Conservation (phyloP, 495 filamentous ascomycete genomes). For the Penicillium cosmopolitanum region DNA sequence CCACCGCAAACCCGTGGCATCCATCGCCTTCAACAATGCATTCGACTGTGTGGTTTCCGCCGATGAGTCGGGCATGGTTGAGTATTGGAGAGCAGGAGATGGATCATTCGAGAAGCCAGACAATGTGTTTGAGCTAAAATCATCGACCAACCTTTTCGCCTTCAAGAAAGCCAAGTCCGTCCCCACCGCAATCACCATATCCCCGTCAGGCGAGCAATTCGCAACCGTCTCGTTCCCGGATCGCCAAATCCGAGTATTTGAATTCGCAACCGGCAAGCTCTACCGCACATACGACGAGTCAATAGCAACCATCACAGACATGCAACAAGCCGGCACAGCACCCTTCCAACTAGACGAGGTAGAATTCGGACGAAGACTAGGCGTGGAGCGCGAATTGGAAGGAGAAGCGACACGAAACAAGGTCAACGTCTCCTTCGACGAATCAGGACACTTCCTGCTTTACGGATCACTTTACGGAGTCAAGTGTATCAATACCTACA, state of each 20-base stretch:
- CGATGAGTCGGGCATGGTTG: conserved; percentile 91
- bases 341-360: conserved; percentile 78
- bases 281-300: conserved; percentile 95
- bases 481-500: conserved; percentile 93
- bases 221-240: conserved; percentile 93
- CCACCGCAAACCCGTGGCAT: conserved; percentile 75
- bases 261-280: conserved; percentile 86
- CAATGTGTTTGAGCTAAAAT: conserved; percentile 89
- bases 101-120: conserved; percentile 86
- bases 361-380: conserved; percentile 89
- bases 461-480: conserved; percentile 90
- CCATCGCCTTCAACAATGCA: conserved; percentile 86
- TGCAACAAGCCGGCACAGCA: conserved; percentile 91
- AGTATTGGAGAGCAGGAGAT: conserved; percentile 85
- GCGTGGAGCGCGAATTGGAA: conserved; percentile 85
- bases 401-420: conserved; percentile 66
- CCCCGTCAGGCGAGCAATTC: conserved; percentile 81
- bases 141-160: conserved; percentile 89
- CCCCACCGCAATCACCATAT: conserved; percentile 83
- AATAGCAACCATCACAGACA: conserved; percentile 78
- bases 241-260: conserved; percentile 87
- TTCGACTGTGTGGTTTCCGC: conserved; percentile 89
- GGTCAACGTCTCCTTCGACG: conserved; percentile 89
- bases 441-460: conserved; percentile 92
- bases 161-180: conserved; percentile 94